Evolutionary conservation across 495 filamentous ascomycete genomes (phyloP).

Genomic region (Aspergillus cavernicola): DNA sequence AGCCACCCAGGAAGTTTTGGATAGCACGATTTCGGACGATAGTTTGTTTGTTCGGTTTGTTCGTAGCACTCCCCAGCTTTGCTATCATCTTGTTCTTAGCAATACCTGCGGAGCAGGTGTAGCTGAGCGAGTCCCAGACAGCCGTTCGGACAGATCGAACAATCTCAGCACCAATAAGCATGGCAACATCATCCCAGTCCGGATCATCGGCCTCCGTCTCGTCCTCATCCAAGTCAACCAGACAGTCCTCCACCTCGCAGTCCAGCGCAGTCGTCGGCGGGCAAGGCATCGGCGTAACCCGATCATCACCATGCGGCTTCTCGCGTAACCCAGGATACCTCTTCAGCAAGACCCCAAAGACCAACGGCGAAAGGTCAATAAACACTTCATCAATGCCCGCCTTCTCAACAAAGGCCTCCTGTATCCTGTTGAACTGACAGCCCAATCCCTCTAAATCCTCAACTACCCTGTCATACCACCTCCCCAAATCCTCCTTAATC

Average conservation of each 20-base stretch:
- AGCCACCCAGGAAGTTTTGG: constrained; percentile 71
- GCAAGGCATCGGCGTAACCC: constrained; percentile 63
- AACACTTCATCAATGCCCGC: constrained; percentile 91
- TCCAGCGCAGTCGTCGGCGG: constrained; percentile 73
- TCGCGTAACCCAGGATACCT: constrained; percentile 70
- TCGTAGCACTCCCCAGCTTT: constrained; percentile 84
- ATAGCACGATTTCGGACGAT: constrained; percentile 81
- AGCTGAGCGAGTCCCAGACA: constrained; percentile 65
- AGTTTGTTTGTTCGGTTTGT: constrained; percentile 92
- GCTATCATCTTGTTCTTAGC: constrained; percentile 92
- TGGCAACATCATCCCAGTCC: constrained; percentile 94
- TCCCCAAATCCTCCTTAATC: constrained; percentile 68
- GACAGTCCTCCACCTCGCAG: constrained; percentile 70
- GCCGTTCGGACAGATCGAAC: constrained; percentile 67
- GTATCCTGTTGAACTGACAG: too few species aligned
- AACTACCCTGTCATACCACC: constrained; percentile 25
- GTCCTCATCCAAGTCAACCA: constrained; percentile 69
- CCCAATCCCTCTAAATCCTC: constrained; percentile 26
- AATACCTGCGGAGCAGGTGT: constrained; percentile 88
- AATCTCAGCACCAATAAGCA: constrained; percentile 83
- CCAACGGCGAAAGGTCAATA: constrained; percentile 79
- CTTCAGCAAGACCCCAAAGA: constrained; percentile 70
- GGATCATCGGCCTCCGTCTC: constrained; percentile 77
- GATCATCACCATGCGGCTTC: constrained; percentile 65
- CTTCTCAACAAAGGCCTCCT: constrained; percentile 71